A percentile compares a stretch with the other conserved stretches of the same genome.
phyloP scores from a whole-genome alignment of 139 green algal genomes.

The Dunaliella sp. region DNA sequence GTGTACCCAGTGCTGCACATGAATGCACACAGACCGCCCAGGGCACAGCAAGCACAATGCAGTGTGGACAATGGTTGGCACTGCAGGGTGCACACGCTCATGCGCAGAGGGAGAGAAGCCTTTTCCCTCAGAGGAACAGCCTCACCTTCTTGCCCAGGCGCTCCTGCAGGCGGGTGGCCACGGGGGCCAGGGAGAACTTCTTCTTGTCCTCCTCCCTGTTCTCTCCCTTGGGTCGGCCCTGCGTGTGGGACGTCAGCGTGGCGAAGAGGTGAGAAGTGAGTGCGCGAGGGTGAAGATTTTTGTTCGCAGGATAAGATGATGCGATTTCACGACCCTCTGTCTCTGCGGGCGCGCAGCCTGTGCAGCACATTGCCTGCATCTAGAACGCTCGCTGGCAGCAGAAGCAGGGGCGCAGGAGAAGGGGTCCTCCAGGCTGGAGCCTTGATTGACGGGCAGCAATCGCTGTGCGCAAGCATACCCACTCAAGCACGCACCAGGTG shows the following conservation, averaged over 20 bases:
- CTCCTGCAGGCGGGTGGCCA: conserved; percentile 82
- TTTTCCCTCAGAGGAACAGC: no score
- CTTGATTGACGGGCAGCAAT: not conserved
- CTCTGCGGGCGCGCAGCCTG: no score
- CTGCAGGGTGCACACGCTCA: no score
- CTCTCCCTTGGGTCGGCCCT: conserved; percentile 95
- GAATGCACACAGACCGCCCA: no score
- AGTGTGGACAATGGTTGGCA: no score
- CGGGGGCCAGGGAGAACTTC: conserved; percentile 85
- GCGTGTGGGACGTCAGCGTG: no score
- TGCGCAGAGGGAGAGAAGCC: no score
- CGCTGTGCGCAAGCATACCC: not conserved
- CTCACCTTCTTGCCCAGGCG: conserved; percentile 80
- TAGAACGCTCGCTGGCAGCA: no score
- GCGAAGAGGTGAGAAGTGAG: not conserved
- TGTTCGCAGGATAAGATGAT: not conserved
- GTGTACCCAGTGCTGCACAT: no score
- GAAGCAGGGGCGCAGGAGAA: not conserved
- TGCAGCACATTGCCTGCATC: no score
- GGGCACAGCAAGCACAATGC: no score
- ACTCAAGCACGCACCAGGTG: conserved; percentile 77
- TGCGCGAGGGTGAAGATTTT: not conserved
- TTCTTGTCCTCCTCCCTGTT: conserved; percentile 87
- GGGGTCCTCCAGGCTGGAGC: not conserved
- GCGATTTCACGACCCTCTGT: no score